These are phyloP conservation scores for Chaetomium olivaceum DNA, from an alignment of 2,329 filamentous ascomycete genomes.

Conservation along the genomic window DNA sequence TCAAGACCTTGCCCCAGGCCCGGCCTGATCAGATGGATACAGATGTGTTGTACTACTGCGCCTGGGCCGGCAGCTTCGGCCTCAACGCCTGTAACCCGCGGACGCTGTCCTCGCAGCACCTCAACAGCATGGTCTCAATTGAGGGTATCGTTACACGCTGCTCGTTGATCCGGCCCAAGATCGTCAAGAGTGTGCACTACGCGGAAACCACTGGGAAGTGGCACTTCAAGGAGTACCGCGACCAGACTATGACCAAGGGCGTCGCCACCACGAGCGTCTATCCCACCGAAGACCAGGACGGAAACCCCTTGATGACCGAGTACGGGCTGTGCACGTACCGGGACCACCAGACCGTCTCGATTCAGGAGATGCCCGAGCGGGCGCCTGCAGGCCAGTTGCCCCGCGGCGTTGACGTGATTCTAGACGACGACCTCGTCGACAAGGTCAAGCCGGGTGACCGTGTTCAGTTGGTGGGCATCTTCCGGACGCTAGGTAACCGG, in stretches of 20 bases:
- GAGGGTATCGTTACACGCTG: slow-evolving; percentile 98
- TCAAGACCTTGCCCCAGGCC: slow-evolving; percentile 75
- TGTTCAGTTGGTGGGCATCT: slow-evolving; percentile 96
- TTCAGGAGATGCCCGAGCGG: slow-evolving; percentile 98
- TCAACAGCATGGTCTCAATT: slow-evolving; percentile 96
- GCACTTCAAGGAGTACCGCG: slow-evolving; percentile 84
- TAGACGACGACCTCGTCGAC: slow-evolving; percentile 96
- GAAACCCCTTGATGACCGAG: slow-evolving; percentile 89
- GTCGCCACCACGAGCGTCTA: slow-evolving; percentile 90
- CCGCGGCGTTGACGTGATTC: slow-evolving; percentile 90
- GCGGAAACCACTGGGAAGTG: slow-evolving; percentile 86
- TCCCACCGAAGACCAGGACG: slow-evolving; percentile 88
- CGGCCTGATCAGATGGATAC: slow-evolving; percentile 73
- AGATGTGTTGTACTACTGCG: slow-evolving; percentile 90
- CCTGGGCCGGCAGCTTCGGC: slow-evolving; percentile 95
- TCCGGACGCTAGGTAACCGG: slow-evolving; percentile 88
- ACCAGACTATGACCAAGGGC: slow-evolving; percentile 96
- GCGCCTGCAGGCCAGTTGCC: slow-evolving; percentile 94
- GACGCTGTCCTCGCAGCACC: slow-evolving; percentile 81
- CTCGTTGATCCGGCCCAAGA: slow-evolving; percentile 91
- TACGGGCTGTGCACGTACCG: slow-evolving; percentile 95
- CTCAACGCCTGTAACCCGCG: slow-evolving; percentile 93
- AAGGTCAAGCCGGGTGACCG: slow-evolving; percentile 92
- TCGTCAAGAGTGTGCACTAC: slow-evolving; percentile 98
- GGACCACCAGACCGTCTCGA: slow-evolving; percentile 96